Evolutionary conservation across 2,329 filamentous ascomycete species (phyloP).

Genomic region (Cladophialophora immunda): DNA sequence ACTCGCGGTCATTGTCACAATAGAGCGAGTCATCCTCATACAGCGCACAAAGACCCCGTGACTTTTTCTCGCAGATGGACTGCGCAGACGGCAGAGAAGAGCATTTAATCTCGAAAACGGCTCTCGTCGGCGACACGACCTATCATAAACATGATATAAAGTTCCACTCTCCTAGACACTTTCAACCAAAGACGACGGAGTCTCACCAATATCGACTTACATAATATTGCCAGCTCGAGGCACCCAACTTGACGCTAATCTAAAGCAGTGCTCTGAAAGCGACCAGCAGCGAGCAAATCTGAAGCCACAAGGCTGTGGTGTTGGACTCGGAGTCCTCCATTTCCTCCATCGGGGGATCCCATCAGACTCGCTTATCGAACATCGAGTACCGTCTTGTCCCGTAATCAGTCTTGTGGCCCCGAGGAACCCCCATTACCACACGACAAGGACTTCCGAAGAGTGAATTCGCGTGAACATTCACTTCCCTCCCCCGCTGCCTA

Average conservation of each 20-base stretch:
- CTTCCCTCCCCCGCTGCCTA: background rate
- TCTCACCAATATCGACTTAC: background rate
- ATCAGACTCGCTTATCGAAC: background rate
- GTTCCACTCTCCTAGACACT: background rate
- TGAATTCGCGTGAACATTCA: slow-evolving; percentile 10
- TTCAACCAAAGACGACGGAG: background rate
- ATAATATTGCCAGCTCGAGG: background rate
- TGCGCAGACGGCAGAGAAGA: background rate
- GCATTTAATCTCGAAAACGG: background rate
- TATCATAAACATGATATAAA: slow-evolving; percentile 1
- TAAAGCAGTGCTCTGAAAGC: background rate
- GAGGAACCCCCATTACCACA: background rate
- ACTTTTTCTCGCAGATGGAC: background rate
- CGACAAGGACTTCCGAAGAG: background rate
- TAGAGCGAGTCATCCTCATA: background rate
- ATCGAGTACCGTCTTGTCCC: too few species aligned
- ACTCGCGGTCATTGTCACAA: slow-evolving; percentile 4
- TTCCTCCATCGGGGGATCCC: background rate
- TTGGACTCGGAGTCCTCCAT: background rate
- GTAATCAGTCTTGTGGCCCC: background rate
- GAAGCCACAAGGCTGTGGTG: background rate
- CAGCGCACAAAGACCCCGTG: background rate
- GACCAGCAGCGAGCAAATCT: background rate
- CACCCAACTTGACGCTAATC: background rate
- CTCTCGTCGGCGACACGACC: background rate